These are phyloP conservation scores for Dictyostelium capitatum DNA, from an alignment of 78 protist genomes.

Conservation along the genomic window DNA sequence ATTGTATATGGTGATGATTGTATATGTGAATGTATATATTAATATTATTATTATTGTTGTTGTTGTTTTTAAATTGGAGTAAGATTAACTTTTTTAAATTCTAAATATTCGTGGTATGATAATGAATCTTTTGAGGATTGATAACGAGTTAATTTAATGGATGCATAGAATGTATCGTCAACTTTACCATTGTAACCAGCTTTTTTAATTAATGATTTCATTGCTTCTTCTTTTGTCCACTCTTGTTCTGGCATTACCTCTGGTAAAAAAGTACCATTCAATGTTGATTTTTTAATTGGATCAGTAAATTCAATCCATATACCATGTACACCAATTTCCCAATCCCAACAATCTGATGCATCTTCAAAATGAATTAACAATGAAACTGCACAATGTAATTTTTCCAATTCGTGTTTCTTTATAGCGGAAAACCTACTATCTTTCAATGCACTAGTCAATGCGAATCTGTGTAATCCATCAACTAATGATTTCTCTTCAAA, in stretches of 20 bases:
- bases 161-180: background rate
- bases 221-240: slow-evolving; percentile 79
- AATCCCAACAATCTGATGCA: slow-evolving; percentile 57
- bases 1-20: too few species aligned
- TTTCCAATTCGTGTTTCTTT: slow-evolving; percentile 33
- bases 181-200: slow-evolving; percentile 80
- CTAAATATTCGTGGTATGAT: slow-evolving; percentile 28
- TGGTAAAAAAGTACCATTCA: slow-evolving; percentile 75
- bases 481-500: slow-evolving; percentile 53
- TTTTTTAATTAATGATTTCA: slow-evolving; percentile 67
- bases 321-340: slow-evolving; percentile 87
- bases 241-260: slow-evolving; percentile 84
- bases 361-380: slow-evolving; percentile 74
- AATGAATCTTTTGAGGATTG: slow-evolving; percentile 57
- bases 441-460: slow-evolving; percentile 64
- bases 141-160: slow-evolving; percentile 75
- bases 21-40: too few species aligned
- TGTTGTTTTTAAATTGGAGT: background rate
- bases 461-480: slow-evolving; percentile 64
- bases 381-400: slow-evolving; percentile 68
- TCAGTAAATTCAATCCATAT: slow-evolving; percentile 78
- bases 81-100: background rate
- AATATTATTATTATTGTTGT: background rate
- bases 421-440: slow-evolving; percentile 82
- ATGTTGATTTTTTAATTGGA: background rate